Base-by-base conservation (phyloP, 1,284 basidiomycete genomes). In the Ustilago shanxiensis region DNA sequence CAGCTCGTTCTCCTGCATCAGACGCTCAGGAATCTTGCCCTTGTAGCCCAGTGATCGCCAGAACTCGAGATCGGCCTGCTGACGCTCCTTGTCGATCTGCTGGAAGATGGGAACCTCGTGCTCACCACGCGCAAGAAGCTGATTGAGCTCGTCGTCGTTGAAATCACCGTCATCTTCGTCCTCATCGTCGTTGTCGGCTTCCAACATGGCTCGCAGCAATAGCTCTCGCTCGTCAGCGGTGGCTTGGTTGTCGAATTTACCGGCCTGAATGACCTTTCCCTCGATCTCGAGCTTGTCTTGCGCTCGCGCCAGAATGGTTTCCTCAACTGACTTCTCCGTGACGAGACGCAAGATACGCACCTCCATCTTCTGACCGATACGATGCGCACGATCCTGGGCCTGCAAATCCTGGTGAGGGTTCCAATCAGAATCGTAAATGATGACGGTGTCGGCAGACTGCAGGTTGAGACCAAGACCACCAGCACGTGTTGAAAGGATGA, bases 291-390 rank as follows among this genome's bases (percentile, higher is more conserved):
- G 92, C 89, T 99, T 99, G 87, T 92, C 94, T 75, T 95, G 92
- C 3, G 97, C 97, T 76, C 95, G 91, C 53, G 93, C 93, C 79
- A 97, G 92, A 89, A 98, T 98, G 10, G 95, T 94, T 88, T 99
- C 96, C 87, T 99, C 97, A 18, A 99, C 95, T 78, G 94, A 97
- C 88, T 96, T 95, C 87, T 96, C 94, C 7, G 96, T 98, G 85
- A 99, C 95, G 86, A 99, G 93, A 80, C 96, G 92, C 75, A 99
- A 89, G 78, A 99, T 98, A 45, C 95, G 91, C 41, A 99, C 97
- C 64, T 95, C 93, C 88, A 97, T 97, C 80, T 97, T 99, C 86
- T 99, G 97, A 73, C 97, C 97, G 83, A 99, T 99, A 91, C 97
- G 95, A 89, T 99, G 96, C 13, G 95, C 95, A 89, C 94, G 86